Evolutionary conservation across 306 rosid species (phyloP).

Genomic region (Echinosophora koreensis): DNA sequence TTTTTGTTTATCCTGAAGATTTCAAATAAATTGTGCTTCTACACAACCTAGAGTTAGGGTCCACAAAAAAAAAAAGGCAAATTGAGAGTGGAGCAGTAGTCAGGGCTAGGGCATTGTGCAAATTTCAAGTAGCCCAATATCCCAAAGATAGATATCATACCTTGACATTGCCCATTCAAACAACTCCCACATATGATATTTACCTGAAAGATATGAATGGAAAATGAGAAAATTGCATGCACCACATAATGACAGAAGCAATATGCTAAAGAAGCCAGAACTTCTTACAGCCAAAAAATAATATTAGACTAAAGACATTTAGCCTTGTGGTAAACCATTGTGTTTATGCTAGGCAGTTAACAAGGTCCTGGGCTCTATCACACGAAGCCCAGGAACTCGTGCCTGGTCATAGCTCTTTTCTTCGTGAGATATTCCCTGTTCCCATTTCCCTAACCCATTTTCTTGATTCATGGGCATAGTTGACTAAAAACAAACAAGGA

Average conservation of each 20-base stretch:
- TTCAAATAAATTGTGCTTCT: slow-evolving; percentile 37
- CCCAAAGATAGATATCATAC: slow-evolving; percentile 55
- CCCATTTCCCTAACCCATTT: slow-evolving; percentile 16
- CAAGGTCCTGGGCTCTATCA: background rate
- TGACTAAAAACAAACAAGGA: background rate
- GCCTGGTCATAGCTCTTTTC: background rate
- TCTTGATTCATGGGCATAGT: slow-evolving; percentile 1
- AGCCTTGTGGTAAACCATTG: background rate
- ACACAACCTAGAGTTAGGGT: slow-evolving; percentile 15
- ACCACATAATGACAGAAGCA: slow-evolving; percentile 25
- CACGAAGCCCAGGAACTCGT: background rate
- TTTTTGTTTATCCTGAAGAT: slow-evolving; percentile 19
- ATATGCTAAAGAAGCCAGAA: slow-evolving; percentile 21
- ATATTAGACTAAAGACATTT: slow-evolving; percentile 12
- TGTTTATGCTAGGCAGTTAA: background rate
- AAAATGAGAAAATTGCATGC: slow-evolving; percentile 40
- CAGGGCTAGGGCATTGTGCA: slow-evolving; percentile 16
- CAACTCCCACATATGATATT: slow-evolving; percentile 86
- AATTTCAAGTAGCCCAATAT: slow-evolving; percentile 28
- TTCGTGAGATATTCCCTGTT: background rate
- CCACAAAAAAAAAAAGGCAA: background rate
- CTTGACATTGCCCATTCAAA: slow-evolving; percentile 78
- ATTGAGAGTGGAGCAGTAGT: background rate
- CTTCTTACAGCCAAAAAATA: slow-evolving; percentile 11
- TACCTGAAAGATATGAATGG: slow-evolving; percentile 70